Conservation (phyloP, 2,329 filamentous ascomycete species). For the Aspergillus proliferans region DNA sequence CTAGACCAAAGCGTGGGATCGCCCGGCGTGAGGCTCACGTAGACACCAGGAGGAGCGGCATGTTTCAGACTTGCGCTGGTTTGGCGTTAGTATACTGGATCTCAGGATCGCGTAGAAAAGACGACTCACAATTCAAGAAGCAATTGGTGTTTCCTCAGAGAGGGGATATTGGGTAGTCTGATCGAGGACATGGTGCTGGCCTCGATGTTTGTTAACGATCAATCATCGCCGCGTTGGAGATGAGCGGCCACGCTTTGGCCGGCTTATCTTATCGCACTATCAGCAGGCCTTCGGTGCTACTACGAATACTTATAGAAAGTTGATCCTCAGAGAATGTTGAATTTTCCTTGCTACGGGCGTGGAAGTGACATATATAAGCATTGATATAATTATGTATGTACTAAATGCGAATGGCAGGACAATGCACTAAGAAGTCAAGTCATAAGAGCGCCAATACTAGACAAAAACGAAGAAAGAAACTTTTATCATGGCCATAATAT, state of each 20-base stretch:
- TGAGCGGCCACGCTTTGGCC: too few species aligned
- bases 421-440: too few species aligned
- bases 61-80: conserved; percentile 71
- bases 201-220: neutral
- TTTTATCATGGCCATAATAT: neutral
- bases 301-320: too few species aligned
- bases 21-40: conserved; percentile 74
- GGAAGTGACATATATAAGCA: too few species aligned
- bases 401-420: too few species aligned
- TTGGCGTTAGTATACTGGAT: conserved; percentile 7
- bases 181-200: conserved; percentile 26
- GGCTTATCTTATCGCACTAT: too few species aligned
- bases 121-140: conserved; percentile 71
- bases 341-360: too few species aligned
- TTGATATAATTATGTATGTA: too few species aligned
- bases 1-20: conserved; percentile 80
- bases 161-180: conserved; percentile 37
- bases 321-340: too few species aligned
- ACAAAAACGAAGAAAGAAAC: neutral
- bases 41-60: conserved; percentile 78
- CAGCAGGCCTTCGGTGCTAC: too few species aligned
- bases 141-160: conserved; percentile 67
- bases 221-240: too few species aligned
- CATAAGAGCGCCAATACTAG: neutral
- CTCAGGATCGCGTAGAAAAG: neutral